A percentile compares a stretch with the other conserved stretches of the same genome.
These are phyloP conservation scores for Hygrocybe punicea DNA, from an alignment of 768 basidiomycete species.

Conservation along the genomic window DNA sequence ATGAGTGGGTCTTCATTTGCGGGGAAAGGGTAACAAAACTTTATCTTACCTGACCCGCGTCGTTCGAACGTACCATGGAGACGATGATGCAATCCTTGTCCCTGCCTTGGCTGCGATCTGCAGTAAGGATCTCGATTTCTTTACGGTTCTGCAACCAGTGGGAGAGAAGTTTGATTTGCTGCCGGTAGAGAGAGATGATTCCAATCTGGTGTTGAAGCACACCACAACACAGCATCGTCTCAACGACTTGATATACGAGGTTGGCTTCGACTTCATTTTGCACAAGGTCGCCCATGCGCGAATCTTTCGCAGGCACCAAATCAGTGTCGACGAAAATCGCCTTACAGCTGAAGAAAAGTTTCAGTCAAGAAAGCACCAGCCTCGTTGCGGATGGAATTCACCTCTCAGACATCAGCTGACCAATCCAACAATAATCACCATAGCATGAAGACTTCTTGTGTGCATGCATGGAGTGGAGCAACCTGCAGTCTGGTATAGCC, in stretches of 20 bases:
- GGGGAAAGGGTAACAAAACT: not conserved
- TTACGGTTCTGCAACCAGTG: conserved; percentile 54
- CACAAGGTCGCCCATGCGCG: conserved; percentile 80
- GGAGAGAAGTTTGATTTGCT: conserved; percentile 88
- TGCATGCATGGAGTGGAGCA: conserved; percentile 45
- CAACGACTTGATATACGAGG: conserved; percentile 62
- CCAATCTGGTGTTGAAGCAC: conserved; percentile 71
- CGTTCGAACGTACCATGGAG: conserved; percentile 88
- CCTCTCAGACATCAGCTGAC: conserved; percentile 60
- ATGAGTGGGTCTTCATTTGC: not conserved
- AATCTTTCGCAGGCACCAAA: conserved; percentile 69
- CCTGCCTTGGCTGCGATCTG: conserved; percentile 89
- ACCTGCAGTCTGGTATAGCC: conserved; percentile 46
- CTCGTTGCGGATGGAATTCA: conserved; percentile 20
- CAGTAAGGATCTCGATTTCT: conserved; percentile 81
- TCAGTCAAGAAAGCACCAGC: not conserved
- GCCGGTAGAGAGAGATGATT: conserved; percentile 87
- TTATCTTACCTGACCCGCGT: conserved; percentile 61
- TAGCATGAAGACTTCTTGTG: conserved; percentile 27
- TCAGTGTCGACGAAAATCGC: conserved; percentile 97
- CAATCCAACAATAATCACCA: conserved; percentile 64
- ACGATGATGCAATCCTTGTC: conserved; percentile 96
- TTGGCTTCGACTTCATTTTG: conserved; percentile 83
- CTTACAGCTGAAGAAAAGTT: conserved; percentile 54
- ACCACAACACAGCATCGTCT: conserved; percentile 63